These are phyloP conservation scores for Fomitopsis pinicola DNA, from an alignment of 1,284 basidiomycete genomes.

Conservation along the genomic window DNA sequence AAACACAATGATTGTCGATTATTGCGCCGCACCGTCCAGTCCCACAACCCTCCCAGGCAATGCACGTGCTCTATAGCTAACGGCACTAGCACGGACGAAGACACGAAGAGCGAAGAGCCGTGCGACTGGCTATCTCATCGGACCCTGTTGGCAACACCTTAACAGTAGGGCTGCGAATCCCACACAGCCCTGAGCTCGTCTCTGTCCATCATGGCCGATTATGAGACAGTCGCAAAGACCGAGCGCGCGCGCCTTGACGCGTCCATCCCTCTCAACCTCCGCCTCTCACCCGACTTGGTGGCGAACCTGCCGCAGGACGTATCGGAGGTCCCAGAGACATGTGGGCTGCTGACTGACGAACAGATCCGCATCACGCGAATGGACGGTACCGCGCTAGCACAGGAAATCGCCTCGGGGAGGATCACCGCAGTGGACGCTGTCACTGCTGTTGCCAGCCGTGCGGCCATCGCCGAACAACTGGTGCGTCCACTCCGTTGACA, in stretches of 20 bases:
- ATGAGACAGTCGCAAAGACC: neutral
- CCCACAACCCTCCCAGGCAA: too few species aligned
- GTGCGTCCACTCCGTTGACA: conserved; percentile 12
- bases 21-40: too few species aligned
- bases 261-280: neutral
- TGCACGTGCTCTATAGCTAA: too few species aligned
- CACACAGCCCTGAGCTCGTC: neutral
- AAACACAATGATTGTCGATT: too few species aligned
- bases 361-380: conserved; percentile 43
- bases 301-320: conserved; percentile 2
- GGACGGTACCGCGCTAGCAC: conserved; percentile 23
- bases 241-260: neutral
- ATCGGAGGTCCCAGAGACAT: conserved; percentile 27
- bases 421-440: conserved; percentile 24
- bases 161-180: neutral
- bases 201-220: neutral
- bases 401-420: conserved; percentile 15
- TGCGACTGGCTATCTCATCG: neutral
- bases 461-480: conserved; percentile 26
- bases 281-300: neutral
- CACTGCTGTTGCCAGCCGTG: conserved; percentile 25
- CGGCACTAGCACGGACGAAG: too few species aligned
- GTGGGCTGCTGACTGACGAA: conserved; percentile 33
- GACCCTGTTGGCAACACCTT: neutral
- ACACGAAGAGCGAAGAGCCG: neutral